Base-by-base conservation (phyloP, 495 filamentous ascomycete genomes). In the Talaromyces liani region DNA sequence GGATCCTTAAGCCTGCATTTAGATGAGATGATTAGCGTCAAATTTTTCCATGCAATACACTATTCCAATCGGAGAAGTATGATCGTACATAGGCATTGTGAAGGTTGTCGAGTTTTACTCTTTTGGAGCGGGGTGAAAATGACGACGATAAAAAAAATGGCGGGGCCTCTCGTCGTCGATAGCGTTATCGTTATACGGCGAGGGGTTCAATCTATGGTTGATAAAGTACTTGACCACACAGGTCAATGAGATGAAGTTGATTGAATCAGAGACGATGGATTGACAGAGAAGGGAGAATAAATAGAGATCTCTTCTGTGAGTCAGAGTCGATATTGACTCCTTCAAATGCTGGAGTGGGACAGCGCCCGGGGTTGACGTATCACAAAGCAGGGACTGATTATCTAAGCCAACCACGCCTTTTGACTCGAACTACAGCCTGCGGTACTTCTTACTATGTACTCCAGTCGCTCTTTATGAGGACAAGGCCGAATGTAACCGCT, bases 1-100 rank as follows among this genome's bases (percentile, higher is more conserved):
- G 94, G 94, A 72, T 97, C 90, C 74, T 92, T 91, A 75, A 98
- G 91, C 91, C 93, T 97, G 67, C 60, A 18, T 16, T 2, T 8
- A 53, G 41, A 39, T 25, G 4, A 14, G 12, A 16, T 33, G 0
- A 25, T 62, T 34, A 62, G 60, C 14, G 20, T 6, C 2, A 18
- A 33, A 6, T 12, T 7, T 1, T 4, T 18, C 9, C 27, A 36
- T 18, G 6, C 12, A 18, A 18, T 14, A 2, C n/a, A 39, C 10
- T 62, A 3, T 12, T 54, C 2, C n/a, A 25, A 22, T 34, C 3
- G 16, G 2, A 53, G 29, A 33, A 18, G 10, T 51, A 20, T 1
- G 51, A 20, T 33, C 60, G 29, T 54, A 62, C 60, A 62, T 62
- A 22, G 60, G 60, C 60, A 62, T 62, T 36, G 27, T 58, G 56